phyloP scores from a whole-genome alignment of 1,284 basidiomycete genomes.

The Cutaneotrichosporon curvatum region DNA sequence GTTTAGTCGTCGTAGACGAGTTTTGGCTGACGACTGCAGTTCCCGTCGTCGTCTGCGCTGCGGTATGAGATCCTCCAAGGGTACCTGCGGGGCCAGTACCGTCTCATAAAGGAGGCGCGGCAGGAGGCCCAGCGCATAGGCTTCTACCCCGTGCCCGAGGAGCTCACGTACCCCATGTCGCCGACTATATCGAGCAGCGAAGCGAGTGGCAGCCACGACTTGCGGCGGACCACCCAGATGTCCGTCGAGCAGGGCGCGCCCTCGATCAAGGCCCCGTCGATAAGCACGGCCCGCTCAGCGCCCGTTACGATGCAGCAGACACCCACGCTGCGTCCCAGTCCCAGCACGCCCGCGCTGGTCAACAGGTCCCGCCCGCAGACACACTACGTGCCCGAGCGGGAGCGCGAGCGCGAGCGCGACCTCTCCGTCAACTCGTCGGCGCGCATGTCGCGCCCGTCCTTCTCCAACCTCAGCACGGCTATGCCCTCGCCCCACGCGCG shows the following conservation, averaged over 20 bases:
- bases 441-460: constrained; percentile 1
- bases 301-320: constrained; percentile 7
- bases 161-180: constrained; percentile 17
- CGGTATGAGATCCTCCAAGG: constrained; percentile 50
- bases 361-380: constrained; percentile 29
- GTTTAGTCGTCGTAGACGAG: constrained; percentile 31
- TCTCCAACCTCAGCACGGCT: constrained; percentile 4
- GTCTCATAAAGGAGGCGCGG: constrained; percentile 39
- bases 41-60: constrained; percentile 50
- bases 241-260: constrained; percentile 15
- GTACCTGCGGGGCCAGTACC: constrained; percentile 50
- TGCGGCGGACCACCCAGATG: constrained; percentile 1
- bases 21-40: constrained; percentile 36
- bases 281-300: constrained; percentile 16
- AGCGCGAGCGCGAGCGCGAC: constrained; percentile 14
- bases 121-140: constrained; percentile 33
- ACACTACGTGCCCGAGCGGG: constrained; percentile 34
- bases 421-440: constrained; percentile 1
- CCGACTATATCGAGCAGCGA: constrained; percentile 23
- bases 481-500: constrained; percentile 4
- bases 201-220: neutral
- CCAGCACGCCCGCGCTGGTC: constrained; percentile 35
- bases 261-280: constrained; percentile 17
- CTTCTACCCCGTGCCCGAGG: constrained; percentile 31
- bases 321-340: constrained; percentile 27